Evolutionary conservation across 768 basidiomycete genomes (phyloP).

Genomic region (Sporobolomyces roseus): DNA sequence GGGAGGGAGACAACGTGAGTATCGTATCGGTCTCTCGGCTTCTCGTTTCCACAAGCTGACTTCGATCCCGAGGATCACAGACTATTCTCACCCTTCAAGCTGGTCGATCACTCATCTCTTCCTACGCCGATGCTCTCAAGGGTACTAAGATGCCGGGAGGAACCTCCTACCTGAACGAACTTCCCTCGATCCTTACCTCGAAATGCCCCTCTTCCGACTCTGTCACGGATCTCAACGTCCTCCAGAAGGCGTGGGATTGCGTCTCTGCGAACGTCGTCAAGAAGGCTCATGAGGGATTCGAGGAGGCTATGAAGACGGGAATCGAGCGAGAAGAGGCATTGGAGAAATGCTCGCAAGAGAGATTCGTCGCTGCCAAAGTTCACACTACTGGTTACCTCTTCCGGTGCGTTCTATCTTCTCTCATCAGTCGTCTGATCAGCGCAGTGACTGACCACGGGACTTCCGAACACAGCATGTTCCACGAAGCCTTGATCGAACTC

Average conservation of each 20-base stretch:
- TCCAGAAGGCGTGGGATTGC: conserved; percentile 50
- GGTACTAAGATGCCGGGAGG: conserved; percentile 50
- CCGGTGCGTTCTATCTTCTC: conserved; percentile 44
- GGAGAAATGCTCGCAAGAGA: conserved; percentile 50
- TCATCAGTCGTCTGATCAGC: background rate
- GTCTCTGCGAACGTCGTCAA: conserved; percentile 52
- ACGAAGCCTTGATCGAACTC: conserved; percentile 48
- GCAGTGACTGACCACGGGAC: background rate
- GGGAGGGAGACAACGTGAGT: conserved; percentile 53
- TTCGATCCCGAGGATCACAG: background rate
- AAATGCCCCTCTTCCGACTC: conserved; percentile 44
- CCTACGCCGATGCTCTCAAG: conserved; percentile 47
- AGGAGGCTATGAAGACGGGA: conserved; percentile 47
- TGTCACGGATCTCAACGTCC: conserved; percentile 48
- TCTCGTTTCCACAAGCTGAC: background rate
- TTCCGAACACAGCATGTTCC: conserved; percentile 41
- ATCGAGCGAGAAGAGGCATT: conserved; percentile 51
- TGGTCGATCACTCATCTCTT: conserved; percentile 40
- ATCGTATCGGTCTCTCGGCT: background rate
- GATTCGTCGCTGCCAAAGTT: conserved; percentile 53
- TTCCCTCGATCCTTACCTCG: conserved; percentile 44
- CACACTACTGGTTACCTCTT: conserved; percentile 52
- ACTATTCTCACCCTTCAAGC: conserved; percentile 44
- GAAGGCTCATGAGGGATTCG: conserved; percentile 51
- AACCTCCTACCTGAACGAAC: conserved; percentile 50